Evolutionary conservation across 2,329 filamentous ascomycete species (phyloP), one percentile per base, ranked within the genome.

Genomic region (Microsporum ferrugineum): DNA sequence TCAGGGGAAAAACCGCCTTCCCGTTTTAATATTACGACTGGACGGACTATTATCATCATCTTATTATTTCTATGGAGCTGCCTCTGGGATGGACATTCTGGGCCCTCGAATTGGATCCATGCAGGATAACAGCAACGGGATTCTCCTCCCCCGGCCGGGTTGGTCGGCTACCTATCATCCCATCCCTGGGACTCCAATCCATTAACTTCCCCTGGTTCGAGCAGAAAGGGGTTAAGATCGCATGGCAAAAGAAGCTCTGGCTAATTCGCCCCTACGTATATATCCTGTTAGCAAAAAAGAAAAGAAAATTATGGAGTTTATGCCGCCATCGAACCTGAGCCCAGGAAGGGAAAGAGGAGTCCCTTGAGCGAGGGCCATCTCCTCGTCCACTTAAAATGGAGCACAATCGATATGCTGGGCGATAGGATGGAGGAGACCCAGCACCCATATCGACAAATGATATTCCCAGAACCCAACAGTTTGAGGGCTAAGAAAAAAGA

Each of bases 1-100:
- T 55, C 51, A 55, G 51, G 51, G 51, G 51, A 2, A 55, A 55
- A 34, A 8, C 31, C 51, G 51, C 51, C 49, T 34, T 34, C 51
- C 51, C 31, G 51, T 55, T 34, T 55, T 55, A 55, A 55, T 55
- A 55, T 55, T 55, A 55, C 51, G 51, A 34, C 51, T 55, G 43
- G 17, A 36, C 51, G 51, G 51, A 55, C 27, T n/a, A 33, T 55
- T 10, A 34, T 36, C 17, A 5, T 55, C 5, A 55, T 23, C 31
- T 36, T n/a, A 31, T 17, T 1, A 23, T 34, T 1, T n/a, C 31
- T 14, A 55, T 12, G 33, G 14, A 34, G 31, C 10, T n/a, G 39
- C 39, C n/a, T 43, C 14, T 33, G 0, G 12, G 49, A n/a, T 29
- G 5, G 5, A n/a, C 27, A 29, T 2, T 53, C 49, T 55, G 51